Evolutionary conservation across 345 rosid genomes (phyloP), one percentile per base, ranked within the genome.

Genomic region (Aethionema arabicum): DNA sequence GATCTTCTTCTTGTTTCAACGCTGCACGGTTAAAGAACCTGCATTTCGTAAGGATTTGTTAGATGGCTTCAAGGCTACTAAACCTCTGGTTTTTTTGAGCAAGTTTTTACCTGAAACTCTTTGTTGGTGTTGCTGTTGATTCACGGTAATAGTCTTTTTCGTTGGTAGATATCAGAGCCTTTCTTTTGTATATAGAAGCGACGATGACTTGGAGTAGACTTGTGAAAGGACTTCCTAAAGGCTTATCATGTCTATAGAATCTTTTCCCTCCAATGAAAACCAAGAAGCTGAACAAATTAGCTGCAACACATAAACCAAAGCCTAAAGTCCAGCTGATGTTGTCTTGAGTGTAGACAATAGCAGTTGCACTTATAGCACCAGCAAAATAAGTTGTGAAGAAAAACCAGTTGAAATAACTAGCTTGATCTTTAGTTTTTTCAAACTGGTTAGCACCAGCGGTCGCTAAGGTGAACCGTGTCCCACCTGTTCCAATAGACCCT

Each of bases 331-430:
- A 83, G 12, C 83, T 73, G 13, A 78, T 52, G 12, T 71, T 81
- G 7, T 80, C 82, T 44, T 83, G 68, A 0, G 76, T 7, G 5
- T 79, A 81, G 7, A 81, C 80, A 46, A 83, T 12, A 4, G 63
- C 69, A 0, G 83, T 81, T 8, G 63, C 44, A 54, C 67, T 62
- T 9, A 83, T 13, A 2, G 69, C 76, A 3, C 36, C 36, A 0
- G 46, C 48, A 0, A 63, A 16, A 43, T 82, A 76, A 5, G 63
- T 0, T 1, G 73, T 69, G 60, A 80, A 45, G 65, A 79, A 73
- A 50, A 56, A 82, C 85, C 88, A 85, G 56, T 79, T 79, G 78
- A 85, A 85, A 73, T 72, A 85, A 16, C 42, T 50, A 2, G 42
- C 72, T 74, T 68, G 77, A 46, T 77, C 80, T 32, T 72, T 59